These are phyloP conservation scores for Camelina hispida DNA, from an alignment of 345 rosid species.

Conservation along the genomic window DNA sequence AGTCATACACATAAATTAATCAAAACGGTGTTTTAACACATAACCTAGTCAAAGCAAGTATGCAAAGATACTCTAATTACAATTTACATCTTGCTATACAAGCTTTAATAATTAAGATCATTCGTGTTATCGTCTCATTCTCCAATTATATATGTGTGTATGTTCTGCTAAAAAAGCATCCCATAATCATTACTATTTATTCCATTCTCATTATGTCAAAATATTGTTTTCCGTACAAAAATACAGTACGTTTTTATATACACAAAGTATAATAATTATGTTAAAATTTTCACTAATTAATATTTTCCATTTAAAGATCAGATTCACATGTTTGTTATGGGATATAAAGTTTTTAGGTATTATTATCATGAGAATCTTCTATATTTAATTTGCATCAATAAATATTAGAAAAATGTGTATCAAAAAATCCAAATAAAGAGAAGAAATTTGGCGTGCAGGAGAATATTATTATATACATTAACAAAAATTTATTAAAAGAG, in stretches of 20 bases:
- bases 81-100: conserved; percentile 19
- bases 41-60: conserved; percentile 35
- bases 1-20: conserved; percentile 17
- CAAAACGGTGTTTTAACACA: conserved; percentile 7
- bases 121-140: conserved; percentile 36
- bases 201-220: conserved; percentile 6
- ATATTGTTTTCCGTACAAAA: neutral
- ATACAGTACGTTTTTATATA: neutral
- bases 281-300: conserved; percentile 8
- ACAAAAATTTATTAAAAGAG: neutral
- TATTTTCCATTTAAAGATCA: neutral
- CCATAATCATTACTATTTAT: conserved; percentile 32
- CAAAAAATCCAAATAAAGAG: neutral
- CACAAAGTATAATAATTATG: neutral
- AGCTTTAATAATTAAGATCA: conserved; percentile 16
- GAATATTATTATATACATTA: neutral
- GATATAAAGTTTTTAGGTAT: conserved; percentile 6
- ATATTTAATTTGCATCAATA: conserved; percentile 3
- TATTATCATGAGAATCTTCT: conserved; percentile 16
- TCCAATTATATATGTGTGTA: conserved; percentile 33
- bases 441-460: conserved; percentile 3
- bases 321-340: conserved; percentile 33
- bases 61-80: neutral
- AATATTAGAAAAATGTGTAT: conserved; percentile 10
- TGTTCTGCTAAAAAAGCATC: conserved; percentile 28